Evolutionary conservation across 2,329 filamentous ascomycete species (phyloP).

Genomic region (Nigrospora osmanthi): DNA sequence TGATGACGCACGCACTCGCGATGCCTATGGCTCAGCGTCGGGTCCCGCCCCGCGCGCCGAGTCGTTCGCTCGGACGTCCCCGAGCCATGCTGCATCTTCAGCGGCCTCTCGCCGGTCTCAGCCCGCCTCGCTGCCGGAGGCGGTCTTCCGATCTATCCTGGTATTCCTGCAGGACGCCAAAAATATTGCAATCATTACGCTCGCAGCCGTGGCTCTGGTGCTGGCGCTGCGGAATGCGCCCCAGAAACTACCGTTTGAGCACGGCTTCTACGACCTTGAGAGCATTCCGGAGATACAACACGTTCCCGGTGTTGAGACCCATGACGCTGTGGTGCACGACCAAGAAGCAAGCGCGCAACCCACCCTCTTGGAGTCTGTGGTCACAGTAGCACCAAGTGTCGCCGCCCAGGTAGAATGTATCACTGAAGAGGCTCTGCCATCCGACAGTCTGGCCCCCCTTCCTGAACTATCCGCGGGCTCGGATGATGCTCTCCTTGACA

Average conservation of each 20-base stretch:
- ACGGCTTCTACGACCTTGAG: slow-evolving; percentile 15
- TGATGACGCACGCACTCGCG: slow-evolving; percentile 8
- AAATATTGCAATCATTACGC: slow-evolving; percentile 48
- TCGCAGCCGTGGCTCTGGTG: slow-evolving; percentile 45
- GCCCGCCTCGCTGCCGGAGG: slow-evolving; percentile 41
- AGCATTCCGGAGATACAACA: slow-evolving; percentile 15
- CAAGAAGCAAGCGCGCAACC: not conserved
- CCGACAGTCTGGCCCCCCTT: too few species aligned
- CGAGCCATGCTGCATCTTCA: not conserved
- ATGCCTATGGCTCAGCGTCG: slow-evolving; percentile 3
- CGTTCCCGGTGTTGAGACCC: slow-evolving; percentile 4
- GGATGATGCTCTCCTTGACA: too few species aligned
- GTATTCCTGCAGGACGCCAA: slow-evolving; percentile 50
- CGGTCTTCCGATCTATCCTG: slow-evolving; percentile 44
- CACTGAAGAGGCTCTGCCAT: too few species aligned
- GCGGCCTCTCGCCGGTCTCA: slow-evolving; percentile 16
- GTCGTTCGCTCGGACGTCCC: not conserved
- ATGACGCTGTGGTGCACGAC: slow-evolving; percentile 4
- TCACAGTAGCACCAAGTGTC: not conserved
- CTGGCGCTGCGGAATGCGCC: slow-evolving; percentile 32
- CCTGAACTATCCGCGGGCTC: too few species aligned
- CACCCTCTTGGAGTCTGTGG: not conserved
- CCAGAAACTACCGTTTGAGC: slow-evolving; percentile 20
- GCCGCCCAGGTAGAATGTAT: not conserved
- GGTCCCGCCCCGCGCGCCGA: slow-evolving; percentile 5